Percentiles rank a stretch among this genome's conserved stretches.
Evolutionary conservation across 2,329 filamentous ascomycete genomes (phyloP).

Genomic region (Exophiala mesophila): DNA sequence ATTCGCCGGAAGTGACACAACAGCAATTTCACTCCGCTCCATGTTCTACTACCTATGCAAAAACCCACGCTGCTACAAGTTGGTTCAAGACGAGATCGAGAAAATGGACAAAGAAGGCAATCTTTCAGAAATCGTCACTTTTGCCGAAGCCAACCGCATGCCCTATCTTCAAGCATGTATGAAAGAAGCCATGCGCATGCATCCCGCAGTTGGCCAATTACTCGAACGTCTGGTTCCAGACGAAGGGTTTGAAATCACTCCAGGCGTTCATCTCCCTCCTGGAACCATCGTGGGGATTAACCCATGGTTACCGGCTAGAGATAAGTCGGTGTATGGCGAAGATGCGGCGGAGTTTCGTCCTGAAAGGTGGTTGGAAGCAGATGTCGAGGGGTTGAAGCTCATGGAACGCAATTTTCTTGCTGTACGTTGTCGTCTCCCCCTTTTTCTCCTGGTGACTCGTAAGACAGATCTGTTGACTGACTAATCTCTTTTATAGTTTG

Average conservation of each 20-base stretch:
- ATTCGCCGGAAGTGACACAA: slow-evolving; percentile 21
- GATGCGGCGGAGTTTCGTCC: slow-evolving; percentile 23
- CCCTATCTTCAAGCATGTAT: slow-evolving; percentile 32
- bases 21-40: slow-evolving; percentile 26
- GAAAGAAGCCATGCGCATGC: slow-evolving; percentile 21
- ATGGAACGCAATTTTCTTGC: slow-evolving; percentile 32
- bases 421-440: slow-evolving; percentile 20
- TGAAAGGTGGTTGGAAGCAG: slow-evolving; percentile 34
- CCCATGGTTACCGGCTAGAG: slow-evolving; percentile 29
- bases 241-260: slow-evolving; percentile 37
- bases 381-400: slow-evolving; percentile 11
- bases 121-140: slow-evolving; percentile 19
- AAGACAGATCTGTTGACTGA: too few species aligned
- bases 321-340: slow-evolving; percentile 23
- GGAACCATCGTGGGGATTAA: slow-evolving; percentile 22
- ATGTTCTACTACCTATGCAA: slow-evolving; percentile 45
- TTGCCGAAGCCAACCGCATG: slow-evolving; percentile 31
- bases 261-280: slow-evolving; percentile 36
- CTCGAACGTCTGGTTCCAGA: slow-evolving; percentile 52
- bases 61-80: slow-evolving; percentile 26
- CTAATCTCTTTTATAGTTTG: slow-evolving; percentile 41
- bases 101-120: slow-evolving; percentile 9
- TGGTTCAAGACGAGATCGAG: slow-evolving; percentile 17
- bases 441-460: neutral
- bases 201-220: slow-evolving; percentile 26